A percentile compares a stretch with the other conserved stretches of the same genome.
Conservation (phyloP, 768 basidiomycete species). For the Guyanaporus albipodus region DNA sequence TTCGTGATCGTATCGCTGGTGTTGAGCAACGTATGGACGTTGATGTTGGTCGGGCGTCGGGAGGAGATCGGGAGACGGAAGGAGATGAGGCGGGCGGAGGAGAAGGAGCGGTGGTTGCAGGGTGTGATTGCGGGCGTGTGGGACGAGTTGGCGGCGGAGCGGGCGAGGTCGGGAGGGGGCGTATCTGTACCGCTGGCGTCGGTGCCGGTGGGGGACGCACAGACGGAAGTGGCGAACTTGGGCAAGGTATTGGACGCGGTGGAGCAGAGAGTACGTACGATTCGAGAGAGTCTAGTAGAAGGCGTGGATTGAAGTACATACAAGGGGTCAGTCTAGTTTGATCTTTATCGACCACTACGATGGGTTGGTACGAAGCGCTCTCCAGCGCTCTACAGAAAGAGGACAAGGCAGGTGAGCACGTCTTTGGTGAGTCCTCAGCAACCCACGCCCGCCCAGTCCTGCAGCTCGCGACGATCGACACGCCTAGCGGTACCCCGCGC, state of each 20-base stretch:
- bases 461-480: conserved; percentile 42
- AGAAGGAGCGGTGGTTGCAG: conserved; percentile 73
- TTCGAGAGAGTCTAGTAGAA: conserved; percentile 43
- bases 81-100: conserved; percentile 52
- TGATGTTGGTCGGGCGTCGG: conserved; percentile 44
- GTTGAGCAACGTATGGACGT: conserved; percentile 74
- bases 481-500: conserved; percentile 39
- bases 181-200: conserved; percentile 15
- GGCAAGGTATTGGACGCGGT: conserved; percentile 49
- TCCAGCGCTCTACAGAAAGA: conserved; percentile 37
- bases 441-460: conserved; percentile 37
- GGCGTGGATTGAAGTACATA: conserved; percentile 27
- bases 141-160: conserved; percentile 60
- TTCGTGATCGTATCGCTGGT: conserved; percentile 70
- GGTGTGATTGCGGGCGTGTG: conserved; percentile 67
- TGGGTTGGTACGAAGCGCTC: conserved; percentile 50
- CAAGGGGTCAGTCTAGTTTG: background rate
- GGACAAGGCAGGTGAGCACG: conserved; percentile 33
- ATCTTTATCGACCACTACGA: too few relatives aligned
- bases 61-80: conserved; percentile 44
- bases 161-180: conserved; percentile 23
- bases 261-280: conserved; percentile 51
- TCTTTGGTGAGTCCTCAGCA: fast-evolving
- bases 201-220: conserved; percentile 33
- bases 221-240: conserved; percentile 47